Percentiles rank a stretch among this genome's conserved stretches.
Evolutionary conservation across 768 basidiomycete genomes (phyloP).

Genomic region (Amanita inopinata): DNA sequence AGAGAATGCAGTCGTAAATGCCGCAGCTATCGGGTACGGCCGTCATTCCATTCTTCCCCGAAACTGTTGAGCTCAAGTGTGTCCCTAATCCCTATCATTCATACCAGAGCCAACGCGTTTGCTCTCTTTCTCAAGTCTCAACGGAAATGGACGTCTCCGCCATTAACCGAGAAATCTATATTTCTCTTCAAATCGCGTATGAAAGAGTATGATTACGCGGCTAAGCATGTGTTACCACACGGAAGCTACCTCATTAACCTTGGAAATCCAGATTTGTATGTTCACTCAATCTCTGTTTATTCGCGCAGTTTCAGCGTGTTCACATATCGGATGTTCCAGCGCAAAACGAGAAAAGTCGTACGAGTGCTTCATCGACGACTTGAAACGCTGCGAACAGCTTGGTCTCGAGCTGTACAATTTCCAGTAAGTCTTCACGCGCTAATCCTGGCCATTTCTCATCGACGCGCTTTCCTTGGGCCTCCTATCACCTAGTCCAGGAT

Average conservation of each 20-base stretch:
- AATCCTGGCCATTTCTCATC: not conserved
- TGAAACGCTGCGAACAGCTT: slow-evolving; percentile 67
- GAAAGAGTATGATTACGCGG: slow-evolving; percentile 49
- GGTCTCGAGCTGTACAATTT: slow-evolving; percentile 75
- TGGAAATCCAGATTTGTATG: slow-evolving; percentile 69
- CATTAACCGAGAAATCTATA: slow-evolving; percentile 44
- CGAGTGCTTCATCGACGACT: slow-evolving; percentile 75
- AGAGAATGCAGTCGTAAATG: slow-evolving; percentile 62
- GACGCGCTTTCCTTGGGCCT: no score
- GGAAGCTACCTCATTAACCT: slow-evolving; percentile 83
- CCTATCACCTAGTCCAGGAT: slow-evolving; percentile 78
- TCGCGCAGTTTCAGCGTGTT: not conserved
- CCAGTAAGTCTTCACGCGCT: slow-evolving; percentile 46
- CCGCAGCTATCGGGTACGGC: slow-evolving; percentile 60
- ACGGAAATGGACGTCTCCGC: slow-evolving; percentile 65
- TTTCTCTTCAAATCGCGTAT: slow-evolving; percentile 50
- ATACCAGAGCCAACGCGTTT: slow-evolving; percentile 67
- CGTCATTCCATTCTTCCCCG: no score
- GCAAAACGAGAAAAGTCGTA: slow-evolving; percentile 64
- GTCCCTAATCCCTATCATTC: not conserved
- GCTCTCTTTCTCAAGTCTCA: slow-evolving; percentile 82
- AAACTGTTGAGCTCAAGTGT: not conserved
- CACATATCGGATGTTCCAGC: slow-evolving; percentile 21
- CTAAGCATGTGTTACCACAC: slow-evolving; percentile 64
- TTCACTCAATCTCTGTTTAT: no score